A percentile compares a stretch with the other conserved stretches of the same genome.
Conservation (phyloP, 2,329 filamentous ascomycete genomes). For the Sporothrix pseudoabietina region DNA sequence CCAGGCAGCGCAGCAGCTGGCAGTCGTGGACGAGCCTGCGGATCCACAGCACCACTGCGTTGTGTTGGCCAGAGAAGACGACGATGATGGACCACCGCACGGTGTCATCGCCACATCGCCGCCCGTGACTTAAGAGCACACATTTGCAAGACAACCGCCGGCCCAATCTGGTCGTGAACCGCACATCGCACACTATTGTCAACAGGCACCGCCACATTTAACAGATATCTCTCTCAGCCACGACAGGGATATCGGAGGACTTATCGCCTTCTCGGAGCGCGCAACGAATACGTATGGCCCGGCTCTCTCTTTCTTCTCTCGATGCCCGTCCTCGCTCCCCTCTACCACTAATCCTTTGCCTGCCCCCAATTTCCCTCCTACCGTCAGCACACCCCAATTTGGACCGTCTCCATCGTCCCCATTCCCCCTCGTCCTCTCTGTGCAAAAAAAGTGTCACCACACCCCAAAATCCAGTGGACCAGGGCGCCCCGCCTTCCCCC, state of each 20-base stretch:
- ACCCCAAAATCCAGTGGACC: constrained; percentile 20
- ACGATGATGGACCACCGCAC: background rate
- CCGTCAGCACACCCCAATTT: background rate
- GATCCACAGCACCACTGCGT: constrained; percentile 30
- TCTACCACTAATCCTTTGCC: background rate
- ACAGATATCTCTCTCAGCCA: background rate
- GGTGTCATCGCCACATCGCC: constrained; percentile 22
- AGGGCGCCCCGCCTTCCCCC: background rate
- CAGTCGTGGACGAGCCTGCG: constrained; percentile 6
- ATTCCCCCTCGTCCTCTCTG: background rate
- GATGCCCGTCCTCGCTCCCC: background rate
- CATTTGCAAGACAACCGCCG: constrained; percentile 24
- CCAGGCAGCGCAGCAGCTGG: constrained; percentile 23
- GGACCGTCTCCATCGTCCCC: background rate
- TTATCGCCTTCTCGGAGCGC: background rate
- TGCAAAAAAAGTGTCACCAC: constrained; percentile 21
- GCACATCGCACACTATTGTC: background rate
- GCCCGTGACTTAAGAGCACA: constrained; percentile 13
- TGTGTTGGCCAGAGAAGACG: constrained; percentile 12
- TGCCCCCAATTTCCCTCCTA: background rate
- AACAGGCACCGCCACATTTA: background rate
- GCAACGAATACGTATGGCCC: background rate
- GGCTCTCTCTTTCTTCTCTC: background rate
- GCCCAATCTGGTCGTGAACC: constrained; percentile 21
- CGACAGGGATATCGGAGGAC: constrained; percentile 7